Evolutionary conservation across 2,329 filamentous ascomycete species (phyloP).

Genomic region (Fusarium virguliforme): DNA sequence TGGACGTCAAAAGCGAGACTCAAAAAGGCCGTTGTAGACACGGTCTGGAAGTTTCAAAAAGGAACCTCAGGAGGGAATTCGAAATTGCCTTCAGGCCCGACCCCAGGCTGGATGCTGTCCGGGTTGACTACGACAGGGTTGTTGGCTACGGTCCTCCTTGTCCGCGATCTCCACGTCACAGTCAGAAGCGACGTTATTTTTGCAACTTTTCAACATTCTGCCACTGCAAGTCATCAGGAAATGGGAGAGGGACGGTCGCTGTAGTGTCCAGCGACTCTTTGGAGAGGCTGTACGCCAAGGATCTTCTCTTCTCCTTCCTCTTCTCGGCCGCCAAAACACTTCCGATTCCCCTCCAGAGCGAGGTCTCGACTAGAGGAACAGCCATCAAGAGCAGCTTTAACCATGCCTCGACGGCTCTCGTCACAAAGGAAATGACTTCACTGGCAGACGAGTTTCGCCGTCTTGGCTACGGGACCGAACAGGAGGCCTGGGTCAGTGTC

Average conservation of each 20-base stretch:
- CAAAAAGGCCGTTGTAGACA: too few species aligned
- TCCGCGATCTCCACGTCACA: too few species aligned
- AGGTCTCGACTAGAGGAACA: neutral
- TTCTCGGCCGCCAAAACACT: conserved; percentile 1
- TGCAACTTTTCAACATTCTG: neutral
- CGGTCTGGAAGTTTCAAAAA: too few species aligned
- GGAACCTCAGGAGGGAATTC: neutral
- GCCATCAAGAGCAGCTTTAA: too few species aligned
- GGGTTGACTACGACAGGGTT: conserved; percentile 8
- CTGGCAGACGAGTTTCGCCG: neutral
- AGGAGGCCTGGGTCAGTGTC: neutral
- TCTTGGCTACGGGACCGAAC: neutral
- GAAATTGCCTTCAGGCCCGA: neutral
- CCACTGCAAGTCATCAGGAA: neutral
- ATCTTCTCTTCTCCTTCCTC: conserved; percentile 21
- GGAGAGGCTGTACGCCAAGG: conserved; percentile 11
- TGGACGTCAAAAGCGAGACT: too few species aligned
- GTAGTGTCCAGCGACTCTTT: neutral
- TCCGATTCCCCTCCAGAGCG: neutral
- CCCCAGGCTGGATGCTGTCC: neutral
- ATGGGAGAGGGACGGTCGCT: neutral
- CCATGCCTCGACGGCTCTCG: neutral
- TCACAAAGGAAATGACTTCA: neutral
- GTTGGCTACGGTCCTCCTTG: neutral
- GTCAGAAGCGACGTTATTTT: neutral